Percentiles rank a stretch among this genome's conserved stretches.
phyloP scores from a whole-genome alignment of 352 stramenopile species.

The Pythium biforme region DNA sequence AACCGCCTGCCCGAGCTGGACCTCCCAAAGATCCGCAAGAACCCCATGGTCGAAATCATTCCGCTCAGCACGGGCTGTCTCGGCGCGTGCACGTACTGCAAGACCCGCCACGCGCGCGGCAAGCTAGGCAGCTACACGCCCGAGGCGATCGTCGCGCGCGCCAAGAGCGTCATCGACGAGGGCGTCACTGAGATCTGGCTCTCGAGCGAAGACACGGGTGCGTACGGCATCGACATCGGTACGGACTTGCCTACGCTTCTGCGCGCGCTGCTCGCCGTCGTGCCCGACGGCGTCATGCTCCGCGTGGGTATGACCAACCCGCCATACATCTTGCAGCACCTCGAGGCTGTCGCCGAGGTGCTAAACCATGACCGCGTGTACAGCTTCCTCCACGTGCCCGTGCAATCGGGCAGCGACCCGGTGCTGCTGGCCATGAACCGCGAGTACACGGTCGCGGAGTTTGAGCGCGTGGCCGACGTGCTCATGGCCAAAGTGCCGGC shows the following conservation, averaged over 20 bases:
- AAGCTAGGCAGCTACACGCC: conserved; percentile 88
- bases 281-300: conserved; percentile 83
- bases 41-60: conserved; percentile 92
- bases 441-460: conserved; percentile 88
- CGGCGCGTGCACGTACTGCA: conserved; percentile 93
- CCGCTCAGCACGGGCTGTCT: conserved; percentile 91
- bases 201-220: conserved; percentile 90
- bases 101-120: conserved; percentile 90
- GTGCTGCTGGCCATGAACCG: conserved; percentile 91
- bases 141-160: conserved; percentile 72
- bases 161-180: conserved; percentile 62
- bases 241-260: conserved; percentile 79
- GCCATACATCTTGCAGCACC: conserved; percentile 89
- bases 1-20: conserved; percentile 83
- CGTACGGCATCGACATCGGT: conserved; percentile 89
- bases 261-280: conserved; percentile 55
- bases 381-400: conserved; percentile 90
- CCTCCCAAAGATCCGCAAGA: conserved; percentile 91
- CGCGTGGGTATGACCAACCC: conserved; percentile 93
- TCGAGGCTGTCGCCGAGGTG: conserved; percentile 78
- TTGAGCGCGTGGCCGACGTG: conserved; percentile 69
- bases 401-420: conserved; percentile 86
- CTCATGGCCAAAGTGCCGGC: conserved; percentile 71
- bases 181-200: conserved; percentile 92
- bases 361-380: conserved; percentile 86